A percentile compares a stretch with the other conserved stretches of the same genome.
Conservation (phyloP, 2,329 filamentous ascomycete species). For the Fusarium irregulare region DNA sequence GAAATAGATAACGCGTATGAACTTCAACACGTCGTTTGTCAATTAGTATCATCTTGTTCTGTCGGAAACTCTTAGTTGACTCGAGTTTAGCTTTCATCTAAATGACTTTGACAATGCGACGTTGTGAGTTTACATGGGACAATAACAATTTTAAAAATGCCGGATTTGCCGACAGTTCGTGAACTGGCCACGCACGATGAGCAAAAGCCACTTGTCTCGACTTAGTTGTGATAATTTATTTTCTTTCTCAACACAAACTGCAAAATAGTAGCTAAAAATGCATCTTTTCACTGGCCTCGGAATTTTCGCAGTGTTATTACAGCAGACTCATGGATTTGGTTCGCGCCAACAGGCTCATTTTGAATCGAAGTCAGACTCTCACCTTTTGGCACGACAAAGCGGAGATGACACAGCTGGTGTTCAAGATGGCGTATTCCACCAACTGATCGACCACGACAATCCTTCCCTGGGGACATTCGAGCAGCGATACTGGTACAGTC, state of each 20-base stretch:
- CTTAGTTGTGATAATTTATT: too few species aligned
- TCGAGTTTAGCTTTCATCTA: background rate
- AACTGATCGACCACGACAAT: conserved; percentile 3
- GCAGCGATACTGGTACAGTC: conserved; percentile 14
- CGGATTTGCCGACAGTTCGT: too few species aligned
- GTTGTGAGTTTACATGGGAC: background rate
- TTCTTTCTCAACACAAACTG: too few species aligned
- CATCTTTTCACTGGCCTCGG: background rate
- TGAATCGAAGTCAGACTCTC: background rate
- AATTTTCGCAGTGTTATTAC: background rate
- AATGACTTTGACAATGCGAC: background rate
- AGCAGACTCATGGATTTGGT: background rate
- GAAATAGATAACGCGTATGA: too few species aligned
- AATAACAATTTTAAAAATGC: background rate
- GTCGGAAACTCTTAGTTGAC: too few species aligned
- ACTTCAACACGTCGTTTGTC: too few species aligned
- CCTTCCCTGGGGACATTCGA: conserved; percentile 4
- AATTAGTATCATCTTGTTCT: too few species aligned
- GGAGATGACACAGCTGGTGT: background rate
- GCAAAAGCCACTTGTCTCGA: too few species aligned
- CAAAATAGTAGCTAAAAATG: too few species aligned
- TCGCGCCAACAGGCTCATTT: background rate
- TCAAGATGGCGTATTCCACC: background rate
- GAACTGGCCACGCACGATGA: too few species aligned
- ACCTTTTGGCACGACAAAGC: background rate